Conservation (phyloP, 2,329 filamentous ascomycete species). For the Sclerotiophoma versabilis region DNA sequence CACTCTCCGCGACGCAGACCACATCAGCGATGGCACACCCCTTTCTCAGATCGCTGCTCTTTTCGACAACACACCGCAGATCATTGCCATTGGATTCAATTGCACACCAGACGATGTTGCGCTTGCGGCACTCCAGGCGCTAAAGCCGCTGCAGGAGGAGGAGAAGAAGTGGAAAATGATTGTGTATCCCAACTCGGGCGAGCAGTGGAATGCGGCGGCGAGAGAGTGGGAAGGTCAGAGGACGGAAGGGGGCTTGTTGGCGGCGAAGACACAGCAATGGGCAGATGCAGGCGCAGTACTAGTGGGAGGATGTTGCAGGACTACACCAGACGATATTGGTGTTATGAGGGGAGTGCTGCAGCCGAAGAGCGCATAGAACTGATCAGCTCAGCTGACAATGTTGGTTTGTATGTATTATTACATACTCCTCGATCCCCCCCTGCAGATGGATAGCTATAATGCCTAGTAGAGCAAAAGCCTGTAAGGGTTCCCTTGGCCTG, state of each 20-base stretch:
- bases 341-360: conserved; percentile 39
- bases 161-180: conserved; percentile 38
- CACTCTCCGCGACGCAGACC: conserved; percentile 47
- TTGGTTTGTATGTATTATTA: not conserved
- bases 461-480: too few relatives aligned
- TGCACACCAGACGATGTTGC: conserved; percentile 51
- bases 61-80: conserved; percentile 38
- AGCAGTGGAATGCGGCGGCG: conserved; percentile 53
- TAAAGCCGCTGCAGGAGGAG: conserved; percentile 29
- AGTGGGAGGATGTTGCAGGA: conserved; percentile 58
- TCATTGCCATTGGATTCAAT: conserved; percentile 56
- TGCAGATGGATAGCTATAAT: not conserved
- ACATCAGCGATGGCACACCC: conserved; percentile 54
- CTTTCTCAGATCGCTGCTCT: conserved; percentile 42
- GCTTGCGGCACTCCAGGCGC: conserved; percentile 40
- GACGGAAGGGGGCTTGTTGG: conserved; percentile 31
- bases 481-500: too few relatives aligned
- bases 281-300: conserved; percentile 49
- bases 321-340: conserved; percentile 51
- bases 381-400: not conserved
- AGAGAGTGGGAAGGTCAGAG: conserved; percentile 46
- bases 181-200: conserved; percentile 57
- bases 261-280: conserved; percentile 44
- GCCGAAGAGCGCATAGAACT: not conserved
- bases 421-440: not conserved